Evolutionary conservation across 805 yeast genomes (phyloP).

Genomic region (Pichia nakasei): DNA sequence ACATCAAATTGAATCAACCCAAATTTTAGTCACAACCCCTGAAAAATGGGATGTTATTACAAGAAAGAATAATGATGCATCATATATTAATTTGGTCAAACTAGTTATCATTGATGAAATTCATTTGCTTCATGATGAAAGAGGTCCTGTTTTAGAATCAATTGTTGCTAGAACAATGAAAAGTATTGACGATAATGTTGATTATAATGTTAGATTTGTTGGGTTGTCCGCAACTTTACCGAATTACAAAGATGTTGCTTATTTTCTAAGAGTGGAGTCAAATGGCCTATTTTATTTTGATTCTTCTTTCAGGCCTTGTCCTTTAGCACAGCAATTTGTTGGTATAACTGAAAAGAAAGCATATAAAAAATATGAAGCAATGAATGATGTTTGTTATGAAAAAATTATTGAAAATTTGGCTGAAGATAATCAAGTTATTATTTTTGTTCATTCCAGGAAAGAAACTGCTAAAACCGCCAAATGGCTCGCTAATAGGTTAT

Average conservation of each 20-base stretch:
- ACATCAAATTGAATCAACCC: slow-evolving; percentile 69
- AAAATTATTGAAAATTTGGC: slow-evolving; percentile 55
- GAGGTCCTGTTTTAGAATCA: slow-evolving; percentile 92
- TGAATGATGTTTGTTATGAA: slow-evolving; percentile 87
- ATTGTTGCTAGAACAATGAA: slow-evolving; percentile 70
- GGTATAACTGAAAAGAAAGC: slow-evolving; percentile 83
- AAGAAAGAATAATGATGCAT: slow-evolving; percentile 63
- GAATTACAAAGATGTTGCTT: slow-evolving; percentile 79
- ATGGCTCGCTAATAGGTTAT: slow-evolving; percentile 54
- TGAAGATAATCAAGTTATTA: slow-evolving; percentile 69
- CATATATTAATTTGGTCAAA: slow-evolving; percentile 55
- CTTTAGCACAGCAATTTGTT: slow-evolving; percentile 77
- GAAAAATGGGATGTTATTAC: slow-evolving; percentile 98
- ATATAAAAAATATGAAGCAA: slow-evolving; percentile 65
- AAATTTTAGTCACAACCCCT: slow-evolving; percentile 85
- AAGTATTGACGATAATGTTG: slow-evolving; percentile 34
- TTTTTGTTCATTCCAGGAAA: slow-evolving; percentile 90
- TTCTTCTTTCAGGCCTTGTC: slow-evolving; percentile 82
- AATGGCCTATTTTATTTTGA: slow-evolving; percentile 75
- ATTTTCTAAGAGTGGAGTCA: slow-evolving; percentile 59
- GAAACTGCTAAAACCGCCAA: slow-evolving; percentile 83
- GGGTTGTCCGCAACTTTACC: slow-evolving; percentile 93
- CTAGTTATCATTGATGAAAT: slow-evolving; percentile 84
- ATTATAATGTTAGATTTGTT: slow-evolving; percentile 50
- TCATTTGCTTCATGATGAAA: slow-evolving; percentile 83